Evolutionary conservation across 495 filamentous ascomycete species (phyloP), one percentile per base, ranked within the genome.

Genomic region (Collariella sp.): DNA sequence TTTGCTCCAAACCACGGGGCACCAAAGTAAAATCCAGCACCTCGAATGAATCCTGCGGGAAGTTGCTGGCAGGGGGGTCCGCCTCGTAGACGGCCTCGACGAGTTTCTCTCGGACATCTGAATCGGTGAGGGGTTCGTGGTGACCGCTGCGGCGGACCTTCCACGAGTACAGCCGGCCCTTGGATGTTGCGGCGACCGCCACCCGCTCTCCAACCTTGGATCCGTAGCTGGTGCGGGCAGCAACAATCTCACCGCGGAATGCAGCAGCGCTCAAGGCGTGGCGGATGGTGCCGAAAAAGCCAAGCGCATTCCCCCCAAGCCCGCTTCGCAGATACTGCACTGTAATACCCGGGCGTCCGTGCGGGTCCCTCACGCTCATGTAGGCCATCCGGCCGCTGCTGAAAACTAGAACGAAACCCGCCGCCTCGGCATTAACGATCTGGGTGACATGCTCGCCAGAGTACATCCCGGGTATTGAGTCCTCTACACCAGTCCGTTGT

Each of bases 341-440:
- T 5, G 79, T 77, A 24, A 99, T 84, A 18, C 78, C 77, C 1
- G 91, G 86, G 59, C 88, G 83, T 29, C 93, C 93, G 68, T 95
- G 91, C 10, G 79, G 66, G 69, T 97, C 89, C 66, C 88, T 77
- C 4, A 97, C 69, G 18, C 81, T 87, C 62, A 99, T 71, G 66
- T 95, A 93, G 1, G 87, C 89, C 20, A 93, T 72, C 59, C 91
- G 79, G 4, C 94, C 93, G 54, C 78, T 87, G 62, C 86, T 96
- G 56, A 95, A 84, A 29, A 79, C 81, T 29, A 93, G 73, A 22
- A 96, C 70, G 52, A 96, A 90, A 3, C 91, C 93, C 2, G 89
- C 88, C 9, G 78, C 75, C 58, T 95, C 90, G 42, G 84, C 85
- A 60, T 88, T 86, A 23, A 89, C 76, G 22, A 99, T 76, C 35